Evolutionary conservation across 2,329 filamentous ascomycete species (phyloP).

Genomic region (Scedosporium apiospermum): DNA sequence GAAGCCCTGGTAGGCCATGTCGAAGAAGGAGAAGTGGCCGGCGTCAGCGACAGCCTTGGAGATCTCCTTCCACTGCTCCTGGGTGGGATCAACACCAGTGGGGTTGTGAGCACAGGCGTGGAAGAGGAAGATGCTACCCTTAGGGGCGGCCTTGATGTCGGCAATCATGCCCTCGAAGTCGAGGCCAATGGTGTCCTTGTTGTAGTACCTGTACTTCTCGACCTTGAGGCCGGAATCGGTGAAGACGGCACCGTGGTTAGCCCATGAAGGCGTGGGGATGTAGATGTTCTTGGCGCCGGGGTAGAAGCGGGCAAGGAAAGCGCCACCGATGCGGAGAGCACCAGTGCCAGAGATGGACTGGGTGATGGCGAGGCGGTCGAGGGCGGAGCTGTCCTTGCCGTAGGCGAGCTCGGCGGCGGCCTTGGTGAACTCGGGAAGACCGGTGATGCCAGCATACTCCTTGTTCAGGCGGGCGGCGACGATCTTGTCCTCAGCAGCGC

Average conservation of each 20-base stretch:
- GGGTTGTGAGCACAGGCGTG: slow-evolving; percentile 98
- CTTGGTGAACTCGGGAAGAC: slow-evolving; percentile 87
- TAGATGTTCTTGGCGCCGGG: slow-evolving; percentile 91
- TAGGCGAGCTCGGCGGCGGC: slow-evolving; percentile 88
- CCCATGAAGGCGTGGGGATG: slow-evolving; percentile 93
- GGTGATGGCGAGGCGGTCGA: slow-evolving; percentile 79
- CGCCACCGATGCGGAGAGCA: slow-evolving; percentile 86
- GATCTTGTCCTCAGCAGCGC: slow-evolving; percentile 78
- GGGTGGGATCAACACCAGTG: slow-evolving; percentile 87
- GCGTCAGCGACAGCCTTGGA: slow-evolving; percentile 76
- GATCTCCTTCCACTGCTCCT: slow-evolving; percentile 88
- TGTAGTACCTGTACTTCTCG: slow-evolving; percentile 96
- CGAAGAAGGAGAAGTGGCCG: slow-evolving; percentile 92
- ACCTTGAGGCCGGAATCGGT: slow-evolving; percentile 84
- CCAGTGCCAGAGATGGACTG: slow-evolving; percentile 98
- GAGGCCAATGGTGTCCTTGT: slow-evolving; percentile 95
- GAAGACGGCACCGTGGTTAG: slow-evolving; percentile 97
- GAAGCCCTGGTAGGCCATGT: slow-evolving; percentile 99
- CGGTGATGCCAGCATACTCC: slow-evolving; percentile 97
- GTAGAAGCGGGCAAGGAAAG: slow-evolving; percentile 87
- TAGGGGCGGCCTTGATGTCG: slow-evolving; percentile 82
- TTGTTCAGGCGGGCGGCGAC: slow-evolving; percentile 75
- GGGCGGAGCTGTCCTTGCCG: slow-evolving; percentile 65
- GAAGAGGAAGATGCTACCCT: slow-evolving; percentile 81
- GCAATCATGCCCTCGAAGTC: slow-evolving; percentile 91